A percentile compares a stretch with the other conserved stretches of the same genome.
phyloP scores from a whole-genome alignment of 805 yeast species.

The Candida awuae region DNA sequence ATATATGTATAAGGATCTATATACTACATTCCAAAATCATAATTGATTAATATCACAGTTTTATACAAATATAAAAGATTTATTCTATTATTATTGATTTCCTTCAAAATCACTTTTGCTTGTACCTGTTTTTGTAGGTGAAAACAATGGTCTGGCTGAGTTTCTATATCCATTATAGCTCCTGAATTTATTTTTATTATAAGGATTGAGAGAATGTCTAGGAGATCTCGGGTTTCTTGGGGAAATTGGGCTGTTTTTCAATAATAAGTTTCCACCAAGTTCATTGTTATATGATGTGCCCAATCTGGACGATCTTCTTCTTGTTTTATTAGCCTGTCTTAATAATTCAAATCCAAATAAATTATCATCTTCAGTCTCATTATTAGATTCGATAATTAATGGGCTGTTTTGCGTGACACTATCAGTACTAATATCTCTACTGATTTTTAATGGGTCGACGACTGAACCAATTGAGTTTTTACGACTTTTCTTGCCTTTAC shows the following conservation, averaged over 20 bases:
- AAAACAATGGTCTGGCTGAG: slow-evolving; percentile 2
- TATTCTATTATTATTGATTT: not conserved
- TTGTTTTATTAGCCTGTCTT: slow-evolving; percentile 30
- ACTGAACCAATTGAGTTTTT: slow-evolving; percentile 11
- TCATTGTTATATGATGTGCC: slow-evolving; percentile 15
- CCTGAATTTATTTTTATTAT: slow-evolving; percentile 11
- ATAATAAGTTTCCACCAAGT: slow-evolving; percentile 13
- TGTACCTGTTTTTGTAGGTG: not conserved
- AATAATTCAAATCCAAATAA: slow-evolving; percentile 39
- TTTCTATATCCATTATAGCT: slow-evolving; percentile 10
- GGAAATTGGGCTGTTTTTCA: slow-evolving; percentile 20
- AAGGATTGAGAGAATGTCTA: slow-evolving; percentile 9
- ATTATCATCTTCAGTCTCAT: slow-evolving; percentile 30
- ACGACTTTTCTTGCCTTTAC: slow-evolving; percentile 4
- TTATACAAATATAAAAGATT: not conserved
- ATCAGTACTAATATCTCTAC: slow-evolving; percentile 13
- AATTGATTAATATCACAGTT: no score
- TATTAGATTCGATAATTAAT: slow-evolving; percentile 12
- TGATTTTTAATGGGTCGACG: slow-evolving; percentile 16
- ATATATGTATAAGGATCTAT: no score
- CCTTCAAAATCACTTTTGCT: not conserved
- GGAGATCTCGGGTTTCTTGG: slow-evolving; percentile 25
- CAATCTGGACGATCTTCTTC: slow-evolving; percentile 25
- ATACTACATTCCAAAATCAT: no score
- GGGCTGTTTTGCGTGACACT: slow-evolving; percentile 5